Base-by-base conservation (phyloP, 225 moss, liverwort and hornwort genomes). In the Pseudisothecium myosuroides region DNA sequence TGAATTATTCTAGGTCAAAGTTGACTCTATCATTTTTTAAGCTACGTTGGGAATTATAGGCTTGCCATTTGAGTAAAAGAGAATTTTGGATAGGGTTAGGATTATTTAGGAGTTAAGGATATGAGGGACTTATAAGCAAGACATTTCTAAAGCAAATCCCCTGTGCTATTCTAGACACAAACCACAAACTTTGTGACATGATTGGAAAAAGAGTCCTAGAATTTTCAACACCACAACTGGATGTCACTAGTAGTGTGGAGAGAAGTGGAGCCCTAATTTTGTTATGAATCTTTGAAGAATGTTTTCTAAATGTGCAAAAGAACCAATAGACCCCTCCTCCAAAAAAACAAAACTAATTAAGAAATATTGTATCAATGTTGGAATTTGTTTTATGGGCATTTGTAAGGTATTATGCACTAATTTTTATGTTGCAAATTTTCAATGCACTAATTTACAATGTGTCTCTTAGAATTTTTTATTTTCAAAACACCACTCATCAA, bases 171-270 rank as follows among this genome's bases (percentile, higher is more conserved):
- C 3, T 5, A 16, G 5, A 2, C 3, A 5, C 1, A 1, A 39
- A 24, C 41, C 2, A 26, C 2, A 71, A n/a, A 26, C 7, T 26
- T 41, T 26, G 26, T 39, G 4, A 14, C 8, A 14, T 14, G 5
- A 4, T 13, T 41, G 5, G 16, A 43, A 72, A 43, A 0, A 0
- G 3, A 43, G 5, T 9, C 5, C 3, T 0, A 5, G 2, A 15
- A 27, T 43, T 27, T 72, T 43, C 41, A 72, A 26, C 1, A 5
- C 4, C 0, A 5, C 0, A 72, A 67, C n/a, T 43, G 16, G 9
- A 17, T 27, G 5, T 43, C 1, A 16, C 3, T 72, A 16, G 9
- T 72, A 43, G 16, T 72, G 10, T 0, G 1, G 8, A 26, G 1
- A 66, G 0, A 41, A 41, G 2, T 2, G 1, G 2, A 71, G 3